These are phyloP conservation scores for Diaporthe vaccinii DNA, from an alignment of 2,329 filamentous ascomycete species.

Conservation along the genomic window DNA sequence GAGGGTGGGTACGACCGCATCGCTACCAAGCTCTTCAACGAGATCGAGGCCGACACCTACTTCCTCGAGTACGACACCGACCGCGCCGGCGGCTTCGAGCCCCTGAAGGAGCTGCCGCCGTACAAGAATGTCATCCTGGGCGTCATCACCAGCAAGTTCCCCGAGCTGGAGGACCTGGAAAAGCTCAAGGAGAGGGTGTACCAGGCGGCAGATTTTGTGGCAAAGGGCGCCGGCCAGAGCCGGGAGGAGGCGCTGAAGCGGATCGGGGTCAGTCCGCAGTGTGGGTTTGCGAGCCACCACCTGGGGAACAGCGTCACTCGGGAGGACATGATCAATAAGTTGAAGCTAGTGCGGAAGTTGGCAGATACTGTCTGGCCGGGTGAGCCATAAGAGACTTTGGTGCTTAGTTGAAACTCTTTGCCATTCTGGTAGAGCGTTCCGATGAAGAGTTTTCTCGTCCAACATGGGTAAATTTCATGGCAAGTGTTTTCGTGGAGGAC, in stretches of 20 bases:
- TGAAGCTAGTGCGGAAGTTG: slow-evolving; percentile 76
- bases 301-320: slow-evolving; percentile 76
- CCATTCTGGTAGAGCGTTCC: background rate
- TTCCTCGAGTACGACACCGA: slow-evolving; percentile 69
- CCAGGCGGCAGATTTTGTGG: slow-evolving; percentile 75
- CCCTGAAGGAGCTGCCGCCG: slow-evolving; percentile 69
- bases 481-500: background rate
- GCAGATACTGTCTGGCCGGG: slow-evolving; percentile 74
- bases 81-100: slow-evolving; percentile 73
- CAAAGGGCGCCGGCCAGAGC: slow-evolving; percentile 71
- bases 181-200: slow-evolving; percentile 67
- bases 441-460: background rate
- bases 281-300: slow-evolving; percentile 78
- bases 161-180: slow-evolving; percentile 67
- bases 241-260: slow-evolving; percentile 74
- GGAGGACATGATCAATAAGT: slow-evolving; percentile 79
- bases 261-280: slow-evolving; percentile 78
- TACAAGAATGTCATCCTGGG: slow-evolving; percentile 74
- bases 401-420: no score
- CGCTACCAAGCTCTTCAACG: slow-evolving; percentile 70
- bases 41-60: slow-evolving; percentile 63
- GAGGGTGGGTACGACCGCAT: slow-evolving; percentile 75
- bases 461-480: background rate
- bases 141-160: slow-evolving; percentile 72
- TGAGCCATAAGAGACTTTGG: slow-evolving; percentile 43